These are phyloP conservation scores for Balamuthia mandrillaris DNA, from an alignment of 208 protist genomes.

Conservation along the genomic window DNA sequence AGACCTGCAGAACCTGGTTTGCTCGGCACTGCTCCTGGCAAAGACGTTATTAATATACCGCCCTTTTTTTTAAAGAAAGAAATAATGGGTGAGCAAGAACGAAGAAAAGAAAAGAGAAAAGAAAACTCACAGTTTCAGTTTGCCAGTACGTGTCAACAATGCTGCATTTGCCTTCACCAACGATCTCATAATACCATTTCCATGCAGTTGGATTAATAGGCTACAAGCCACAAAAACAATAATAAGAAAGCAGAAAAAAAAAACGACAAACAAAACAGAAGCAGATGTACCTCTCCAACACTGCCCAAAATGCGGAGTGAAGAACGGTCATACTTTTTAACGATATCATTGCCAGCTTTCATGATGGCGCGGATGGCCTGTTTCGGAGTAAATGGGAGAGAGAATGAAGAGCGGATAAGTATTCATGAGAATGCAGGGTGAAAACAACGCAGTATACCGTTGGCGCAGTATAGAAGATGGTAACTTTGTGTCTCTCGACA, in stretches of 20 bases:
- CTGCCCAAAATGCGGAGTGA: slow-evolving; percentile 88
- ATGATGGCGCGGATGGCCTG: slow-evolving; percentile 76
- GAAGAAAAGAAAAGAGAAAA: background rate
- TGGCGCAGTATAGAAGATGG: slow-evolving; percentile 94
- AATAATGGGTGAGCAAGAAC: background rate
- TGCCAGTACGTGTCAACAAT: slow-evolving; percentile 98
- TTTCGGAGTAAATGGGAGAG: background rate
- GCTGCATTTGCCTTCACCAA: slow-evolving; percentile 83
- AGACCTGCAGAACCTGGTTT: slow-evolving; percentile 90
- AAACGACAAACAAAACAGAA: no score
- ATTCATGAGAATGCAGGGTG: no score
- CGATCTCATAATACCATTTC: slow-evolving; percentile 85
- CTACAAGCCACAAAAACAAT: slow-evolving; percentile 77
- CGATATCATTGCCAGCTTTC: slow-evolving; percentile 76
- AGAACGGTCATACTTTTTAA: slow-evolving; percentile 74
- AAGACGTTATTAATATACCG: slow-evolving; percentile 88
- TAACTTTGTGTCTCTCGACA: slow-evolving; percentile 88
- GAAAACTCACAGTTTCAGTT: slow-evolving; percentile 83
- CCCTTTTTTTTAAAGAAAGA: slow-evolving; percentile 63
- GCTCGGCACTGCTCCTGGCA: slow-evolving; percentile 87
- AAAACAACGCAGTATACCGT: slow-evolving; percentile 70
- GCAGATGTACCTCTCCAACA: no score
- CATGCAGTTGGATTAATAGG: slow-evolving; percentile 84
- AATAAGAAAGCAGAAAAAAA: no score
- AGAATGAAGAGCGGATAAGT: no score